phyloP scores from a whole-genome alignment of 1,139 yeast species.

The Yamadazyma buinensis region DNA sequence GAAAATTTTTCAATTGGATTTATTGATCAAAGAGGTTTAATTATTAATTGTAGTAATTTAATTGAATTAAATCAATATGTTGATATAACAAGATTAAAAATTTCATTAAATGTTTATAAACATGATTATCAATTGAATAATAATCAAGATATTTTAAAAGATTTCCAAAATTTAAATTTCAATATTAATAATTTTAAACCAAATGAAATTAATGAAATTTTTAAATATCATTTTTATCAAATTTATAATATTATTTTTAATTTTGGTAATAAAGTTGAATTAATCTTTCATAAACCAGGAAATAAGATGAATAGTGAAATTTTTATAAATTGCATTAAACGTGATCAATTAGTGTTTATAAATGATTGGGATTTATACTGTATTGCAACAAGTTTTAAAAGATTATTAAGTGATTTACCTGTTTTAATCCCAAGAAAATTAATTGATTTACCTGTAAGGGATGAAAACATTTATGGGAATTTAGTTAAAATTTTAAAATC shows the following conservation, averaged over 20 bases:
- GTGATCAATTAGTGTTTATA: constrained; percentile 54
- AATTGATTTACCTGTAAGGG: constrained; percentile 46
- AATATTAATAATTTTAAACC: constrained; percentile 2
- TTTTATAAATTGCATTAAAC: constrained; percentile 47
- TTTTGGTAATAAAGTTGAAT: constrained; percentile 43
- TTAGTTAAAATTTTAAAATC: constrained; percentile 14
- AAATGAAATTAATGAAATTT: constrained; percentile 23
- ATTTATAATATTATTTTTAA: constrained; percentile 30
- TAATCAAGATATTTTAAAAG: constrained; percentile 2
- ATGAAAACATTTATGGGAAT: constrained; percentile 36
- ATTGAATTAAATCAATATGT: constrained; percentile 60
- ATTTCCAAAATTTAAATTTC: constrained; percentile 3
- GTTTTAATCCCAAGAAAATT: constrained; percentile 43
- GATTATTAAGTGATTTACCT: constrained; percentile 43
- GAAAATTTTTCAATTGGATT: constrained; percentile 16
- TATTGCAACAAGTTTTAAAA: constrained; percentile 51
- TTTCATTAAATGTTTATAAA: constrained; percentile 69
- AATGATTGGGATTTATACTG: constrained; percentile 64
- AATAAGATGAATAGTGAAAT: constrained; percentile 49
- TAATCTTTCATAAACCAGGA: constrained; percentile 58
- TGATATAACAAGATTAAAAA: constrained; percentile 73
- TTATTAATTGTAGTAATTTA: constrained; percentile 45
- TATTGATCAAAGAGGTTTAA: constrained; percentile 13
- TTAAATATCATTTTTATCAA: constrained; percentile 44
- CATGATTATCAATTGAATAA: constrained; percentile 27